phyloP scores from a whole-genome alignment of 192 early-diverging fungal genomes.

The Backusella liffmaniae region DNA sequence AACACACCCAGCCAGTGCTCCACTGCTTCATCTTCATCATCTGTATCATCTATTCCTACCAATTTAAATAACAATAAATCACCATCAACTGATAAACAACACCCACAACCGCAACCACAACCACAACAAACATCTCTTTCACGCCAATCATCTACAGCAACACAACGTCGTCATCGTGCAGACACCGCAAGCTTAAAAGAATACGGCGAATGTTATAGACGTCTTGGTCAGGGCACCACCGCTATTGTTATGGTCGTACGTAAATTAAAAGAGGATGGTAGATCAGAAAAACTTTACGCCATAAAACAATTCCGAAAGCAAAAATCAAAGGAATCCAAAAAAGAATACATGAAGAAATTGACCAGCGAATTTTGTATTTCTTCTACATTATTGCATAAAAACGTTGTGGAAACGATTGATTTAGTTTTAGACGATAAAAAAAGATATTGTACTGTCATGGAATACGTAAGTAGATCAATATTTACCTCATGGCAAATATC shows the following conservation, averaged over 20 bases:
- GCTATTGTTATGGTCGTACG: slow-evolving; percentile 84
- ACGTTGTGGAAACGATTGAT: slow-evolving; percentile 96
- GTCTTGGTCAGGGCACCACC: slow-evolving; percentile 86
- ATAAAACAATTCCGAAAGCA: slow-evolving; percentile 92
- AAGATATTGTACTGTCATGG: slow-evolving; percentile 82
- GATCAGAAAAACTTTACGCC: slow-evolving; percentile 78
- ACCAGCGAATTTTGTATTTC: slow-evolving; percentile 96
- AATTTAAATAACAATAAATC: slow-evolving; percentile 1
- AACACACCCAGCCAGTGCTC: background rate
- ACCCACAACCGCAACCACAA: background rate
- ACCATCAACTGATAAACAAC: background rate
- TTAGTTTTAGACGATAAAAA: slow-evolving; percentile 91
- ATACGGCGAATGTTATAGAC: slow-evolving; percentile 50
- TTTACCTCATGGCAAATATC: background rate
- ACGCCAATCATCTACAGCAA: slow-evolving; percentile 9
- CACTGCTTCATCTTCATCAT: slow-evolving; percentile 4
- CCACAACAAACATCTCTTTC: background rate
- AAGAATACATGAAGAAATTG: slow-evolving; percentile 96
- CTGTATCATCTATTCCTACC: background rate
- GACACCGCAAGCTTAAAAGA: slow-evolving; percentile 33
- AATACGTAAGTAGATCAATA: slow-evolving; percentile 44
- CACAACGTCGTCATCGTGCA: slow-evolving; percentile 11
- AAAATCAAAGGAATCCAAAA: slow-evolving; percentile 83
- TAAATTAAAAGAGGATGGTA: slow-evolving; percentile 65
- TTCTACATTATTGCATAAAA: slow-evolving; percentile 87